These are phyloP conservation scores for Aciculosporium take DNA, from an alignment of 2,329 filamentous ascomycete species.

Conservation along the genomic window DNA sequence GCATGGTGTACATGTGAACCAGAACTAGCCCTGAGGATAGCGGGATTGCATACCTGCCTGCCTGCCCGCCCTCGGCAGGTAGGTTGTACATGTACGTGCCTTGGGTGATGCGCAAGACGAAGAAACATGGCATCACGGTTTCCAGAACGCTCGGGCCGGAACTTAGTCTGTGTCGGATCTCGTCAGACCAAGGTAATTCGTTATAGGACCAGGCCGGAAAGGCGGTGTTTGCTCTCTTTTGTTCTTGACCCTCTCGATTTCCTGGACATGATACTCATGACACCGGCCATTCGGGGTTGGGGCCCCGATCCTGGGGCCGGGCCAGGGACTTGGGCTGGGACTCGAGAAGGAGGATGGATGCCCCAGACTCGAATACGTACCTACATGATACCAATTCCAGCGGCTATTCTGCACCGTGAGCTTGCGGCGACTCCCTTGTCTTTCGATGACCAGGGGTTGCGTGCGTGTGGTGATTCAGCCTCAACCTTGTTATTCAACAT, in stretches of 20 bases:
- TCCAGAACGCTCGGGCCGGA: background rate
- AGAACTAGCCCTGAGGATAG: background rate
- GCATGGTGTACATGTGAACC: too few relatives aligned
- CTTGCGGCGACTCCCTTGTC: slow-evolving; percentile 1
- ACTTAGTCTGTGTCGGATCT: background rate
- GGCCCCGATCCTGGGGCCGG: background rate
- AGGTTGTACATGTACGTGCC: background rate
- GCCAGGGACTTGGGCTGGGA: slow-evolving; percentile 1
- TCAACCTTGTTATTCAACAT: too few relatives aligned
- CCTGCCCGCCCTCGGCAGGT: too few relatives aligned
- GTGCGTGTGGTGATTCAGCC: too few relatives aligned
- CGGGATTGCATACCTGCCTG: background rate
- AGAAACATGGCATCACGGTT: background rate
- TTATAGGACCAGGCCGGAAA: background rate
- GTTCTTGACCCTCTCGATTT: background rate
- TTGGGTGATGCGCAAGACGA: background rate
- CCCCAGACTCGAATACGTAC: slow-evolving; percentile 2
- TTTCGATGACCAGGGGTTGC: background rate
- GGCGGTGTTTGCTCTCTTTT: background rate
- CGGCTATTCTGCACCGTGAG: slow-evolving; percentile 4
- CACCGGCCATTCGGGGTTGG: background rate
- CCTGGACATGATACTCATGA: background rate
- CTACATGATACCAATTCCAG: slow-evolving; percentile 1
- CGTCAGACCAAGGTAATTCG: background rate
- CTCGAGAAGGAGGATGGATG: background rate